phyloP scores from a whole-genome alignment of 1,284 basidiomycete genomes.

The Caloboletus firmus region DNA sequence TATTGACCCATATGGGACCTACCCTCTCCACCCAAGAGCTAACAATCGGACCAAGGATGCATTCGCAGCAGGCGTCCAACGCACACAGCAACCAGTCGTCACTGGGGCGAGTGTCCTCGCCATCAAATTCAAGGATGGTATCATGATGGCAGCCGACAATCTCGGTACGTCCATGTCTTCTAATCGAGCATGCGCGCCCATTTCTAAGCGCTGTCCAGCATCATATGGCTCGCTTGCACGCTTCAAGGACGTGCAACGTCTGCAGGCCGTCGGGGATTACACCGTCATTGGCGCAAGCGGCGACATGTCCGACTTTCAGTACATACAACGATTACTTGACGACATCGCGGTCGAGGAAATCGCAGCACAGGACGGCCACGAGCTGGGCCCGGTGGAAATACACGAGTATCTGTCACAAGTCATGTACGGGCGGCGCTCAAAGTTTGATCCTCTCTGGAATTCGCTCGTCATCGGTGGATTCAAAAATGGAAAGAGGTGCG shows the following conservation, averaged over 20 bases:
- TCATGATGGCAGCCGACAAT: slow-evolving; percentile 99
- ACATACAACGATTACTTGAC: slow-evolving; percentile 80
- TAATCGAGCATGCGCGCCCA: neutral
- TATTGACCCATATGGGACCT: slow-evolving; percentile 71
- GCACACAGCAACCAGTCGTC: slow-evolving; percentile 89
- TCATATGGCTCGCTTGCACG: slow-evolving; percentile 97
- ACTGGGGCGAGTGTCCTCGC: slow-evolving; percentile 96
- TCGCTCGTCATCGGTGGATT: slow-evolving; percentile 91
- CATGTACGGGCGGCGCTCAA: slow-evolving; percentile 88
- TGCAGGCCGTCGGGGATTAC: slow-evolving; percentile 80
- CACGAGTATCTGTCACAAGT: slow-evolving; percentile 91
- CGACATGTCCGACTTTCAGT: slow-evolving; percentile 98
- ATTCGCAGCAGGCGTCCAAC: slow-evolving; percentile 67
- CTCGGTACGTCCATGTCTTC: slow-evolving; percentile 60
- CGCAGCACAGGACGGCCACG: slow-evolving; percentile 79
- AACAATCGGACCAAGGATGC: slow-evolving; percentile 47
- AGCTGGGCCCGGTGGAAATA: slow-evolving; percentile 85
- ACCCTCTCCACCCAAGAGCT: slow-evolving; percentile 65
- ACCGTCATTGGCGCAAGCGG: slow-evolving; percentile 92
- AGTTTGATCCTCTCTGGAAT: slow-evolving; percentile 97
- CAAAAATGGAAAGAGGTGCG: slow-evolving; percentile 75
- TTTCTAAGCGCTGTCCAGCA: slow-evolving; percentile 50
- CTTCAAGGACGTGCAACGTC: slow-evolving; percentile 92
- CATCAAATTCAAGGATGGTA: slow-evolving; percentile 92
- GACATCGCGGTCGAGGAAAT: slow-evolving; percentile 78